Base-by-base conservation (phyloP, 768 basidiomycete species). In the Mycena chlorophos region DNA sequence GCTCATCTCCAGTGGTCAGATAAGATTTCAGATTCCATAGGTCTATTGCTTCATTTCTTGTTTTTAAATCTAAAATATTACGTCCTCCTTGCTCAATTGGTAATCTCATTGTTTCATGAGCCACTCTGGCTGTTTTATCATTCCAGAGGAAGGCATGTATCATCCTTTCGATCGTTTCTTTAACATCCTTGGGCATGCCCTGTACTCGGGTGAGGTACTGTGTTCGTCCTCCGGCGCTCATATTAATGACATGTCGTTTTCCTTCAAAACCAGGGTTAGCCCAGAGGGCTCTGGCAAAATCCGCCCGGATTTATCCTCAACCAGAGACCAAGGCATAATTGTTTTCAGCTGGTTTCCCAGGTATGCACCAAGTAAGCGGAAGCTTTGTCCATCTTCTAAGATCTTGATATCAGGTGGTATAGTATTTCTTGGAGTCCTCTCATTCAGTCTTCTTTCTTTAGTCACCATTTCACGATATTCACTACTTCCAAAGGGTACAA, bases 161-260 rank as follows among this genome's bases (percentile, higher is more conserved):
- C 1, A 54, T 48, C 40, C 29, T 48, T 25, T 8, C 16, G 4
- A 58, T 8, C 19, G 28, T 38, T 22, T 49, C 20, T 26, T 40
- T 40, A 26, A 58, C 45, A 3, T 25, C 42, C 25, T 51, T 49
- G 40, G 67, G 67, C 68, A 69, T 69, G 3, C 68, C 64, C 45
- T 67, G 66, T 0, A 63, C 62, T 19, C 49, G 54, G 0, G 66
- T 60, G 2, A 65, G 49, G 51, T 61, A 69, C 51, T 69, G 69
- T 2, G 68, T 64, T 52, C 50, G 62, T 0, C 62, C 63, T 0
- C 58, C 65, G 0, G 63, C 48, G 0, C 58, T 39, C 56, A 64
- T 61, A 28, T 67, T 60, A 0, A 62, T 34, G 3, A 66, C 58
- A n/a, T 65, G 52, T 3, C 48, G 19, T 19, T 42, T 49, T 0